These are phyloP conservation scores for Tetrapisispora nanseiensis DNA, from an alignment of 805 yeast species.

Conservation along the genomic window DNA sequence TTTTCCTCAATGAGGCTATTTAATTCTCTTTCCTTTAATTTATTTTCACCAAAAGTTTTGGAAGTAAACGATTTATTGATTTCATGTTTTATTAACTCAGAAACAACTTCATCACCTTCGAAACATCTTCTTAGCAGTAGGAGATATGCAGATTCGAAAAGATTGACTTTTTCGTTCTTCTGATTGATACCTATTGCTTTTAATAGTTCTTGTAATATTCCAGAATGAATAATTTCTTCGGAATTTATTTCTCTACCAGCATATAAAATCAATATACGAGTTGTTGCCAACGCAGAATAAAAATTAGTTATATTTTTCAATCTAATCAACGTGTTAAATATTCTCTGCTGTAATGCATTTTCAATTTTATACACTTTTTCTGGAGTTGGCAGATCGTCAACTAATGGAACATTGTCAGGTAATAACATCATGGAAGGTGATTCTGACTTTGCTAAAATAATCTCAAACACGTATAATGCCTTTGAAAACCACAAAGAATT, in stretches of 20 bases:
- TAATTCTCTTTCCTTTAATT: constrained; percentile 36
- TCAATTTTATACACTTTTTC: constrained; percentile 20
- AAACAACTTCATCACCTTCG: constrained; percentile 47
- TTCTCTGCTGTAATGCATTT: constrained; percentile 15
- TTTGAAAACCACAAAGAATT: constrained; percentile 50
- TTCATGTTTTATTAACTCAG: constrained; percentile 41
- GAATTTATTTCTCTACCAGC: constrained; percentile 38
- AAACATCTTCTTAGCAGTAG: constrained; percentile 57
- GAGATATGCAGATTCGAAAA: constrained; percentile 40
- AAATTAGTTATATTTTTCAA: constrained; percentile 34
- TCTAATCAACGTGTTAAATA: constrained; percentile 38
- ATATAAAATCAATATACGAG: constrained; percentile 46
- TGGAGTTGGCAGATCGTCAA: constrained; percentile 11
- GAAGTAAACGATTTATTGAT: constrained; percentile 36
- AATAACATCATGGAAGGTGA: constrained; percentile 38
- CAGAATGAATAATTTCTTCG: constrained; percentile 36
- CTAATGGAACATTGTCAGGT: constrained; percentile 11
- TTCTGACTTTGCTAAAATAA: constrained; percentile 40
- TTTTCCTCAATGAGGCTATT: constrained; percentile 40
- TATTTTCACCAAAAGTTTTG: constrained; percentile 25
- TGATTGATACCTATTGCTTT: constrained; percentile 32
- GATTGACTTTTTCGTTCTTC: constrained; percentile 31
- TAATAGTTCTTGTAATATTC: constrained; percentile 40
- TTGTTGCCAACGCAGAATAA: constrained; percentile 42
- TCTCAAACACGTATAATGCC: constrained; percentile 46